Conservation (phyloP, 2,329 filamentous ascomycete genomes). For the Aspergillus sp. region DNA sequence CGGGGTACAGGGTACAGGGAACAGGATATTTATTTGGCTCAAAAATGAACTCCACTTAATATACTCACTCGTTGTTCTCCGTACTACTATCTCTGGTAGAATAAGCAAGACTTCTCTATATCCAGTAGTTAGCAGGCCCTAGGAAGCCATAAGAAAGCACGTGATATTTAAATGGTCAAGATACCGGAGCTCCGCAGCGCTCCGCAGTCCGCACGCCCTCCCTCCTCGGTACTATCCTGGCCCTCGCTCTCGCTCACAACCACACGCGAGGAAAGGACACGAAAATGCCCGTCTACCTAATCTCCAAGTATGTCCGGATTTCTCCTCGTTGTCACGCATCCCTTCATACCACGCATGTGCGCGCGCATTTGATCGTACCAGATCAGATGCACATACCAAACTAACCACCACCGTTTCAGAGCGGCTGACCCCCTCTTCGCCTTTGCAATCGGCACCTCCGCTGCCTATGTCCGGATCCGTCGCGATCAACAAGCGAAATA, state of each 20-base stretch:
- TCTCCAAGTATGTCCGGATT: slow-evolving; percentile 30
- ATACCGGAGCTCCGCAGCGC: not conserved
- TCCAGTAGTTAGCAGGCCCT: no score
- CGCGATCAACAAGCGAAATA: slow-evolving; percentile 46
- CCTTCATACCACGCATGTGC: not conserved
- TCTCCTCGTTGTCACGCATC: no score
- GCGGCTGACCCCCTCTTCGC: slow-evolving; percentile 49
- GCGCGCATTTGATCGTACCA: not conserved
- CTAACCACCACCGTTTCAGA: slow-evolving; percentile 20
- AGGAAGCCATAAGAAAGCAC: not conserved
- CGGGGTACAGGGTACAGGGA: not conserved
- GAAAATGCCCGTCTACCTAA: slow-evolving; percentile 28
- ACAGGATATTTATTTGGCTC: slow-evolving; percentile 1
- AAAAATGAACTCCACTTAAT: slow-evolving; percentile 16
- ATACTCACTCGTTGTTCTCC: not conserved
- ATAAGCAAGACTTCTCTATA: no score
- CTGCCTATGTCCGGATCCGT: slow-evolving; percentile 47
- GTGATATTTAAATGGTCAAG: not conserved
- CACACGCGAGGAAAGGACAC: slow-evolving; percentile 1
- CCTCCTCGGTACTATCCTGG: no score
- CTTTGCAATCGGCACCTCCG: slow-evolving; percentile 41
- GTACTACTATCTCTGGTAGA: no score
- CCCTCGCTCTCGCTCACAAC: not conserved
- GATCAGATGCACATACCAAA: not conserved
- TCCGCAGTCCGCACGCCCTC: not conserved